Evolutionary conservation across 345 rosid species (phyloP).

Genomic region (Eucalyptus cloeziana): DNA sequence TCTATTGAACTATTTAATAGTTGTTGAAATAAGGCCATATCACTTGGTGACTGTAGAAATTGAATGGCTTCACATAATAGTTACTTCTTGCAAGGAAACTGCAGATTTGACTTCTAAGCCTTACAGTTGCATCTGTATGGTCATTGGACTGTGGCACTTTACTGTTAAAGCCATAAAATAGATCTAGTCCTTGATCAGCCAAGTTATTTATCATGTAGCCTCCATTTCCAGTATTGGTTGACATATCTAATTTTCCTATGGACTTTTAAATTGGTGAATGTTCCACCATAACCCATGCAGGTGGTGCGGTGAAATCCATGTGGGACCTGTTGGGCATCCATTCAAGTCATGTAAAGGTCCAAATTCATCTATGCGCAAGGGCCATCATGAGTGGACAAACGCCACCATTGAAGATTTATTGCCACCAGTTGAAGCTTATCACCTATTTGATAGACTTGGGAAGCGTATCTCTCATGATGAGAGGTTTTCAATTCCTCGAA

Average conservation of each 20-base stretch:
- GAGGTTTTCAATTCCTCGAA: constrained; percentile 65
- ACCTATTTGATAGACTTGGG: constrained; percentile 70
- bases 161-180: background rate
- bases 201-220: background rate
- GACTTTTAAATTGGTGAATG: background rate
- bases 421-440: constrained; percentile 64
- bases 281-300: constrained; percentile 18
- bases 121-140: background rate
- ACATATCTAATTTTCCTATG: background rate
- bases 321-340: constrained; percentile 82
- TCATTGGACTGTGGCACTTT: background rate
- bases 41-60: background rate
- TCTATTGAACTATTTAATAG: background rate
- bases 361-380: constrained; percentile 49
- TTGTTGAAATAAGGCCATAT: background rate
- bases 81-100: background rate
- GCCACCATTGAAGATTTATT: constrained; percentile 61
- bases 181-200: background rate
- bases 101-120: background rate
- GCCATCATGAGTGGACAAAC: constrained; percentile 73
- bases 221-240: background rate
- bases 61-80: background rate
- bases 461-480: constrained; percentile 71
- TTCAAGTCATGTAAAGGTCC: constrained; percentile 91
- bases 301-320: constrained; percentile 85